Percentiles rank a stretch among this genome's conserved stretches.
Conservation (phyloP, 2,329 filamentous ascomycete genomes). For the Zymoseptoria passerinii region DNA sequence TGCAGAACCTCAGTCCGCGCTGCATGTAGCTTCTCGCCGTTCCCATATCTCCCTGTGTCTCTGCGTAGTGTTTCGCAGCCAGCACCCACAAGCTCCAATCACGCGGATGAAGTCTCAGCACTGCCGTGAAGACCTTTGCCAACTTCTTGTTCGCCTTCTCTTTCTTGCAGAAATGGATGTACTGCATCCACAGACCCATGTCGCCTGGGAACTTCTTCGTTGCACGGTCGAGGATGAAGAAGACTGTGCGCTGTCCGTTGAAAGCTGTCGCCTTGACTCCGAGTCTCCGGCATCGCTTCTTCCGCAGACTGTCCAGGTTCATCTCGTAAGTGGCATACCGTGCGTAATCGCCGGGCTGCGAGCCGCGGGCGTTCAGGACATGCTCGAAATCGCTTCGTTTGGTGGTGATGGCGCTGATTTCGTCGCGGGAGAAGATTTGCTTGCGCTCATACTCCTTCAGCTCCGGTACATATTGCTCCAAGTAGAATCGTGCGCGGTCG, state of each 20-base stretch:
- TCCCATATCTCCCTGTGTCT: conserved; percentile 77
- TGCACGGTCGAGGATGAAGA: conserved; percentile 80
- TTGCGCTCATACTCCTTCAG: conserved; percentile 88
- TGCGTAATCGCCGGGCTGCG: conserved; percentile 68
- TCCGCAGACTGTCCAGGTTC: conserved; percentile 62
- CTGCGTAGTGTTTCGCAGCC: conserved; percentile 69
- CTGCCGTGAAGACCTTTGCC: conserved; percentile 53
- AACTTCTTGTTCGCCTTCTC: conserved; percentile 56
- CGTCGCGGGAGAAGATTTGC: conserved; percentile 81
- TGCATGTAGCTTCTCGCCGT: conserved; percentile 79
- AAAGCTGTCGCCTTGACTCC: conserved; percentile 62
- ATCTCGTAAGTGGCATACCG: conserved; percentile 69
- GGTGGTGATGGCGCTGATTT: conserved; percentile 79
- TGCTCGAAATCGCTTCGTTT: conserved; percentile 94
- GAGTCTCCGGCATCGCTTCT: conserved; percentile 73
- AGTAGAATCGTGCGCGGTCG: conserved; percentile 90
- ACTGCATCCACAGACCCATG: conserved; percentile 77
- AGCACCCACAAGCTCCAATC: conserved; percentile 78
- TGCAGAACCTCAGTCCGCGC: conserved; percentile 83
- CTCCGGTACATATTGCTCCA: conserved; percentile 87
- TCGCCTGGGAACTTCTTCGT: conserved; percentile 78
- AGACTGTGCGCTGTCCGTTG: conserved; percentile 71
- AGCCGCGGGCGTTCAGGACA: conserved; percentile 73
- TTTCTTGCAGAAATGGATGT: conserved; percentile 70
- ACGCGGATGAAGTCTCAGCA: conserved; percentile 76